Percentiles rank a stretch among this genome's conserved stretches.
Evolutionary conservation across 139 green algal genomes (phyloP).

Genomic region (Chlamydomonas asymmetrica): DNA sequence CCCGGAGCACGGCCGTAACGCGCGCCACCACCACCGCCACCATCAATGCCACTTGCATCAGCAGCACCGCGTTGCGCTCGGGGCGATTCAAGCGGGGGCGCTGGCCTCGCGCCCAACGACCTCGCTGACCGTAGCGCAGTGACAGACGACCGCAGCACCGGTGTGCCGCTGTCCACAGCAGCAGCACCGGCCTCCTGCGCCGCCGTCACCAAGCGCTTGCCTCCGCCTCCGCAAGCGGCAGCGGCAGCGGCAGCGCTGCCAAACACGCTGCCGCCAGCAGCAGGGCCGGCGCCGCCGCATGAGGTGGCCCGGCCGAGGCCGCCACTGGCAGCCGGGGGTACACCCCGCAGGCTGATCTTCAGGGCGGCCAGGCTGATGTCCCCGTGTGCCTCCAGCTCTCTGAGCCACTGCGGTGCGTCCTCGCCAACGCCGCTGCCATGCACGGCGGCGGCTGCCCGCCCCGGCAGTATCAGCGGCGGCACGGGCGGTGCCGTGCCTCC

Average conservation of each 20-base stretch:
- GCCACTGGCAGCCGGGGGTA: not conserved
- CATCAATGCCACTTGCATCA: too few species aligned
- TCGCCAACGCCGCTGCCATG: not conserved
- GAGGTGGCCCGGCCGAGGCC: not conserved
- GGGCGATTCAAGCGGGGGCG: too few species aligned
- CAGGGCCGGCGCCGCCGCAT: not conserved
- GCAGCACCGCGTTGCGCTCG: too few species aligned
- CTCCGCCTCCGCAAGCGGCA: not conserved
- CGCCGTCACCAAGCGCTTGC: not conserved
- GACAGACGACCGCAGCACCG: too few species aligned
- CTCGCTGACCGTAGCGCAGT: too few species aligned
- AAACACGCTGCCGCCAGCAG: not conserved
- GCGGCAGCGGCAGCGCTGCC: not conserved
- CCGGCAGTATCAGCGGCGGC: too few species aligned
- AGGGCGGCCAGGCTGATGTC: conserved; percentile 12
- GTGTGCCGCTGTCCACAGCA: not conserved
- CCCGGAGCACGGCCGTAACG: too few species aligned
- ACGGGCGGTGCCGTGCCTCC: too few species aligned
- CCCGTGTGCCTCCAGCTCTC: not conserved
- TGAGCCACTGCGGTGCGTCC: conserved; percentile 8
- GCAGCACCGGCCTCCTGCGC: not conserved
- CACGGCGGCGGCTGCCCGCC: not conserved
- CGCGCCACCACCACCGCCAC: too few species aligned
- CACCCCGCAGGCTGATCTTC: not conserved
- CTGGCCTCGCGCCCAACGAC: too few species aligned